A percentile compares a stretch with the other conserved stretches of the same genome.
phyloP scores from a whole-genome alignment of 352 stramenopile genomes.

The Aphanomyces cochlioides region DNA sequence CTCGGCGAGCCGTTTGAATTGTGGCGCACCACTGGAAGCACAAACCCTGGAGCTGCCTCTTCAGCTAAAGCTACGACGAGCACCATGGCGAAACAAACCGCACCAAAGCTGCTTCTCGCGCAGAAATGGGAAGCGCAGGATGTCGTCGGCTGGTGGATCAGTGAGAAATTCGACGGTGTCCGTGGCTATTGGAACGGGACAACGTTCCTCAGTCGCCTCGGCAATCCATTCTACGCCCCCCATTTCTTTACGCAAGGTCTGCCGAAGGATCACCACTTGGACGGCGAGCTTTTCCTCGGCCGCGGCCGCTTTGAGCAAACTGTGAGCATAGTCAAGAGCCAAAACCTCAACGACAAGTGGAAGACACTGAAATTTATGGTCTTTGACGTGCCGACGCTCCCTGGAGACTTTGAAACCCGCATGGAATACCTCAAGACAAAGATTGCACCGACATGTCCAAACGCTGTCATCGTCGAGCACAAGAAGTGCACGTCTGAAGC shows the following conservation, averaged over 20 bases:
- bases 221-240: conserved; percentile 61
- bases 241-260: conserved; percentile 56
- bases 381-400: conserved; percentile 54
- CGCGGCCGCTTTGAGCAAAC: conserved; percentile 60
- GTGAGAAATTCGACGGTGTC: conserved; percentile 73
- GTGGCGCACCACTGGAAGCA: conserved; percentile 29
- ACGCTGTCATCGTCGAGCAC: conserved; percentile 61
- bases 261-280: conserved; percentile 55
- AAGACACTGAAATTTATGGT: conserved; percentile 62
- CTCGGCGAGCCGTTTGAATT: conserved; percentile 52
- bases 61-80: conserved; percentile 21
- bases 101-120: conserved; percentile 51
- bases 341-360: conserved; percentile 44
- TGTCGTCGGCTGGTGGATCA: conserved; percentile 61
- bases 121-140: conserved; percentile 68
- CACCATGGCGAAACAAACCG: conserved; percentile 37
- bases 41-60: neutral
- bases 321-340: conserved; percentile 59
- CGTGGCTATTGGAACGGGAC: conserved; percentile 57
- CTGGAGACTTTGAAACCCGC: conserved; percentile 53
- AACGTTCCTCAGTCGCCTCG: conserved; percentile 58
- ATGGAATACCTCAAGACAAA: conserved; percentile 40
- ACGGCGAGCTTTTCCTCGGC: conserved; percentile 68
- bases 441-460: conserved; percentile 38
- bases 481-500: conserved; percentile 47